A percentile compares a stretch with the other conserved stretches of the same genome.
These are phyloP conservation scores for Mycena vitilis DNA, from an alignment of 768 basidiomycete genomes.

Conservation along the genomic window DNA sequence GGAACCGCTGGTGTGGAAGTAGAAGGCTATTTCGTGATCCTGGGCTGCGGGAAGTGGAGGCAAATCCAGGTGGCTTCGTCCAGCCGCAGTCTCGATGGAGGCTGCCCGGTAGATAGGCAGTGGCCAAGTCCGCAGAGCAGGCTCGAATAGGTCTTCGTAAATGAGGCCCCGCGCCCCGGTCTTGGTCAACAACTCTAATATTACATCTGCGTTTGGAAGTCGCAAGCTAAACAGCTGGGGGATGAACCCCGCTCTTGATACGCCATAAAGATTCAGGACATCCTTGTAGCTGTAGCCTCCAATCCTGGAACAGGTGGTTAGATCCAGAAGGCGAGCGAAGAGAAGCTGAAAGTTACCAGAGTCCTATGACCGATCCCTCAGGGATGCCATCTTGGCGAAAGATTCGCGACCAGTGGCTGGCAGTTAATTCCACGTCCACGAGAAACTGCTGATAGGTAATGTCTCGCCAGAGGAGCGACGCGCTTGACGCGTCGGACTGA, in stretches of 20 bases:
- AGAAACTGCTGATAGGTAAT: constrained; percentile 76
- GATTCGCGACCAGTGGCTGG: constrained; percentile 70
- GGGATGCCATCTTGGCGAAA: constrained; percentile 60
- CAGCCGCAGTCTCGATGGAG: constrained; percentile 52
- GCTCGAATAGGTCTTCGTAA: constrained; percentile 67
- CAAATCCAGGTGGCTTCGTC: constrained; percentile 54
- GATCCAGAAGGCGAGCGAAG: constrained; percentile 10
- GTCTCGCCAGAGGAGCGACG: constrained; percentile 64
- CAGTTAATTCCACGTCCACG: constrained; percentile 71
- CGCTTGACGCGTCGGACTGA: constrained; percentile 55
- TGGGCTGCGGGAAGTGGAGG: constrained; percentile 41
- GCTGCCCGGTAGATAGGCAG: constrained; percentile 61
- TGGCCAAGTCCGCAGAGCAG: constrained; percentile 57
- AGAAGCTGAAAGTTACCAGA: constrained; percentile 68
- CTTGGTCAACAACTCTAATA: constrained; percentile 75
- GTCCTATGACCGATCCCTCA: constrained; percentile 71
- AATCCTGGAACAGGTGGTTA: constrained; percentile 59
- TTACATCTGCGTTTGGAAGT: constrained; percentile 77
- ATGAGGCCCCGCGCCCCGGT: constrained; percentile 74
- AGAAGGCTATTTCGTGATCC: constrained; percentile 63
- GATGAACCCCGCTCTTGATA: constrained; percentile 81
- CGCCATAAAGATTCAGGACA: constrained; percentile 77
- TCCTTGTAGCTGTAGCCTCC: constrained; percentile 79
- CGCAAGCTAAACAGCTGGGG: constrained; percentile 84
- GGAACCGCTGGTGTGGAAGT: constrained; percentile 86